These are phyloP conservation scores for Microbotryum intermedium DNA, from an alignment of 1,284 basidiomycete genomes.

Conservation along the genomic window DNA sequence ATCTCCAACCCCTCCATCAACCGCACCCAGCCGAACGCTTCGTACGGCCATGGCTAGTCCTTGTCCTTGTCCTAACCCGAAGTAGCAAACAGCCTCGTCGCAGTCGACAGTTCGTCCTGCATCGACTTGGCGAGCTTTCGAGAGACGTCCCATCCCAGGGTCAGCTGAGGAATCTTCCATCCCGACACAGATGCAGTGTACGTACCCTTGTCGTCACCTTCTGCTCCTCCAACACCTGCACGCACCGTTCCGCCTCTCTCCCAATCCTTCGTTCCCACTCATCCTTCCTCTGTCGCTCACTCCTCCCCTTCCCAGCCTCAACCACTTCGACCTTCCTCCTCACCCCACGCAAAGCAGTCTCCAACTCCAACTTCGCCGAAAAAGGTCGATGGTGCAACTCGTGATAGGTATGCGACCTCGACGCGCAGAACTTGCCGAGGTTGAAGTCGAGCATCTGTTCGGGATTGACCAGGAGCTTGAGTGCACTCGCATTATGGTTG, in stretches of 20 bases:
- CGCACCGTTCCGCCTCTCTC: conserved; percentile 5
- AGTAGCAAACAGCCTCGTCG: too few species aligned
- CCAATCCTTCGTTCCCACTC: too few species aligned
- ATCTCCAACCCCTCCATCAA: too few species aligned
- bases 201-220: not conserved
- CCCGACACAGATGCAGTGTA: not conserved
- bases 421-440: not conserved
- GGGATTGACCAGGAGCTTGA: too few species aligned
- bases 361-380: not conserved
- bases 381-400: conserved; percentile 3
- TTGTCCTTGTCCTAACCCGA: too few species aligned
- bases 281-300: not conserved
- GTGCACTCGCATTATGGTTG: not conserved
- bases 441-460: not conserved
- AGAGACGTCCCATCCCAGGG: too few species aligned
- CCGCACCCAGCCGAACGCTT: too few species aligned
- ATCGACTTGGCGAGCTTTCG: too few species aligned
- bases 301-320: not conserved
- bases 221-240: not conserved
- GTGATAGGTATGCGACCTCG: conserved; percentile 1
- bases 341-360: not conserved
- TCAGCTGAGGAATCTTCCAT: too few species aligned
- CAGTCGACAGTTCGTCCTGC: too few species aligned
- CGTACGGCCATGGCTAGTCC: too few species aligned
- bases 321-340: too few species aligned